Evolutionary conservation across 495 filamentous ascomycete genomes (phyloP).

Genomic region (Aspergillus bridgeri): DNA sequence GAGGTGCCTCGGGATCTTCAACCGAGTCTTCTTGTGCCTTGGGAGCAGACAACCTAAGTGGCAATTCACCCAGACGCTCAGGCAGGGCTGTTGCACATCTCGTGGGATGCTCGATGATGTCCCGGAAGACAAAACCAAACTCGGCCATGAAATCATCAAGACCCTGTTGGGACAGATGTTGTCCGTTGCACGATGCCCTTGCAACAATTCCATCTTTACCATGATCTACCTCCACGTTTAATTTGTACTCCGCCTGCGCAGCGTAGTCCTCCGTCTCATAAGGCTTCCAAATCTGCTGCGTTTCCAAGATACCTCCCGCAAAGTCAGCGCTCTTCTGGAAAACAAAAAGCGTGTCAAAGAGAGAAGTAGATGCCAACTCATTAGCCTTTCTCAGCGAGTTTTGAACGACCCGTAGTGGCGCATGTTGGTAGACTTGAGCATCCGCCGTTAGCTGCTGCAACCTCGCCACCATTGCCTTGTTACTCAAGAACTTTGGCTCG

Average conservation of each 20-base stretch:
- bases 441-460: slow-evolving; percentile 62
- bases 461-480: slow-evolving; percentile 44
- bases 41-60: slow-evolving; percentile 10
- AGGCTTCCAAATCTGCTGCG: slow-evolving; percentile 50
- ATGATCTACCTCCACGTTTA: slow-evolving; percentile 27
- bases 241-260: slow-evolving; percentile 57
- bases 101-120: slow-evolving; percentile 30
- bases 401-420: slow-evolving; percentile 32
- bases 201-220: slow-evolving; percentile 34
- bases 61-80: slow-evolving; percentile 20
- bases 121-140: slow-evolving; percentile 46
- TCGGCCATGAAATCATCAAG: slow-evolving; percentile 44
- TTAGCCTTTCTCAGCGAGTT: slow-evolving; percentile 25
- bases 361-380: slow-evolving; percentile 19
- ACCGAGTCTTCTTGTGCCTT: not conserved
- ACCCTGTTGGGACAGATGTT: slow-evolving; percentile 27
- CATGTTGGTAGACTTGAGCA: slow-evolving; percentile 55
- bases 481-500: slow-evolving; percentile 39
- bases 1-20: slow-evolving; percentile 5
- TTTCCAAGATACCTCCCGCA: slow-evolving; percentile 15
- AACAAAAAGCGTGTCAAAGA: slow-evolving; percentile 85
- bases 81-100: slow-evolving; percentile 23
- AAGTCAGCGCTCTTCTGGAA: slow-evolving; percentile 58
- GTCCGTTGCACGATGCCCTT: slow-evolving; percentile 18
- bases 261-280: slow-evolving; percentile 62